Conservation (phyloP, 257 asterid species). For the Salvia splendens region DNA sequence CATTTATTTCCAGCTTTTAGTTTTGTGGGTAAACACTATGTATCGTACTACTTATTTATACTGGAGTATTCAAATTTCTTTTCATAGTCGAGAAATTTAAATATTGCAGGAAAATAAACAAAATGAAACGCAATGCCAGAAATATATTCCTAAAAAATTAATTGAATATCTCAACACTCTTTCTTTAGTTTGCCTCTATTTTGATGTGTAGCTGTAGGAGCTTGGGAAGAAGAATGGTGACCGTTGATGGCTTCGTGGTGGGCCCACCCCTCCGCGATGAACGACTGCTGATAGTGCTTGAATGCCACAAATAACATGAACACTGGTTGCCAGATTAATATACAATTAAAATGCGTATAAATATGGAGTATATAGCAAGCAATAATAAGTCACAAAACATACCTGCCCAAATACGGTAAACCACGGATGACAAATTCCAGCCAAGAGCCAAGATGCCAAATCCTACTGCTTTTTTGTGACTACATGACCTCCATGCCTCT, state of each 20-base stretch:
- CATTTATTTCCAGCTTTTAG: too few relatives aligned
- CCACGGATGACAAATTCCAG: slow-evolving; percentile 72
- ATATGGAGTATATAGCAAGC: neutral
- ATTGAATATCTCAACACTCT: slow-evolving; percentile 26
- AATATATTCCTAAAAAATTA: neutral
- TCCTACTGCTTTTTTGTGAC: slow-evolving; percentile 85
- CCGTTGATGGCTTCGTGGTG: slow-evolving; percentile 30
- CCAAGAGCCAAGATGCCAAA: slow-evolving; percentile 71
- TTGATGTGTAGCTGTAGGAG: slow-evolving; percentile 31
- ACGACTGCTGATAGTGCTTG: slow-evolving; percentile 65
- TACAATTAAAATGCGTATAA: neutral
- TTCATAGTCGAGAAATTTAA: neutral
- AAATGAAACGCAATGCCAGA: neutral
- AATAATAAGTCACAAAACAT: neutral
- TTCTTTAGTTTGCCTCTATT: slow-evolving; percentile 50
- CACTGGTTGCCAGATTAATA: slow-evolving; percentile 45
- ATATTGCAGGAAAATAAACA: neutral
- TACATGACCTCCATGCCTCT: slow-evolving; percentile 82
- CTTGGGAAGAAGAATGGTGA: slow-evolving; percentile 31
- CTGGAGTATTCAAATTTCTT: too few relatives aligned
- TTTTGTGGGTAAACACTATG: neutral
- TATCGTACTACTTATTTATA: too few relatives aligned
- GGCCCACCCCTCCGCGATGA: slow-evolving; percentile 44
- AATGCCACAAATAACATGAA: slow-evolving; percentile 89
- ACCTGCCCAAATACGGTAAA: slow-evolving; percentile 94